These are phyloP conservation scores for Phytophthora nicotianae DNA, from an alignment of 352 stramenopile species.

Conservation along the genomic window DNA sequence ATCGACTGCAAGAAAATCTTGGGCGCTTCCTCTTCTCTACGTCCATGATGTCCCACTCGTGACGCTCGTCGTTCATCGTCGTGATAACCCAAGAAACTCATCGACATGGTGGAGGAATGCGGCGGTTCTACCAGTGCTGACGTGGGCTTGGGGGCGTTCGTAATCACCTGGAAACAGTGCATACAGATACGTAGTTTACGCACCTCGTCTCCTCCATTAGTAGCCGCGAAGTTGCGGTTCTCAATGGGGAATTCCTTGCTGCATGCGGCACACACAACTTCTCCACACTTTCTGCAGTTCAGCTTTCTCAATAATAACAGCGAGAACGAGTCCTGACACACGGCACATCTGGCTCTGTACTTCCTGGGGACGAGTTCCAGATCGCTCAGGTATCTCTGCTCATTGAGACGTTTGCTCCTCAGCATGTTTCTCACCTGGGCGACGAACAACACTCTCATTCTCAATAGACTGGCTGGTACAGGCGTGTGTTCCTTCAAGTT, in stretches of 20 bases:
- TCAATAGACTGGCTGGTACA: slow-evolving; percentile 50
- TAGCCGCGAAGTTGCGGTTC: slow-evolving; percentile 53
- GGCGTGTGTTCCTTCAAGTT: slow-evolving; percentile 79
- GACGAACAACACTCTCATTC: slow-evolving; percentile 52
- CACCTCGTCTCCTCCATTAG: slow-evolving; percentile 44
- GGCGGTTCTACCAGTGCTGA: slow-evolving; percentile 55
- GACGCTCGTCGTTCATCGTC: slow-evolving; percentile 70
- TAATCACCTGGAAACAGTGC: slow-evolving; percentile 84
- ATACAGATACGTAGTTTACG: slow-evolving; percentile 87
- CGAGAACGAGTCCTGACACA: slow-evolving; percentile 87
- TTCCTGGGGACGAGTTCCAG: slow-evolving; percentile 85
- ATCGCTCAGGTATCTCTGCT: slow-evolving; percentile 82
- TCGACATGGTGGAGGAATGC: slow-evolving; percentile 54
- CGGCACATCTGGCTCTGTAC: slow-evolving; percentile 69
- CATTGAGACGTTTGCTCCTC: slow-evolving; percentile 73
- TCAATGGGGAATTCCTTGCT: slow-evolving; percentile 83
- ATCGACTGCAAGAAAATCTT: slow-evolving; percentile 84
- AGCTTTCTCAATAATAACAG: slow-evolving; percentile 82
- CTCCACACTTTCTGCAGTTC: slow-evolving; percentile 87
- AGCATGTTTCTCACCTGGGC: slow-evolving; percentile 68
- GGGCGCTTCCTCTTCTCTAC: slow-evolving; percentile 33
- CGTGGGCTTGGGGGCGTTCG: slow-evolving; percentile 58
- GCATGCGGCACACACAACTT: slow-evolving; percentile 87
- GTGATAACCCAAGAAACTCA: slow-evolving; percentile 72
- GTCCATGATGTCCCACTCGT: slow-evolving; percentile 40